Percentiles rank a stretch among this genome's conserved stretches.
These are phyloP conservation scores for Castanospermum australe DNA, from an alignment of 306 rosid species.

Conservation along the genomic window DNA sequence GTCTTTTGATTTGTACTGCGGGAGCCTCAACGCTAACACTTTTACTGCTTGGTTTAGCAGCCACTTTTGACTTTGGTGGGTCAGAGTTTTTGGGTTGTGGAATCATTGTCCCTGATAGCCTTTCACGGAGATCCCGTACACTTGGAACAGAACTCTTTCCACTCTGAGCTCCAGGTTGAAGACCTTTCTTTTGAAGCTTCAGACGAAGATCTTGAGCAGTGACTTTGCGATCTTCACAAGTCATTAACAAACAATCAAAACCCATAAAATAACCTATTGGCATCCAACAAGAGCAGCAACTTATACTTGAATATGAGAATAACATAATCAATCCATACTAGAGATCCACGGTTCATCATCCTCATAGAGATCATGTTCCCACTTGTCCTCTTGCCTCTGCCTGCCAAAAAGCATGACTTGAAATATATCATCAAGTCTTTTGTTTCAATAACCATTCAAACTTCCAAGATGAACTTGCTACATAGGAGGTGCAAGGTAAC, in stretches of 20 bases:
- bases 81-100: constrained; percentile 48
- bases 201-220: constrained; percentile 72
- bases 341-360: constrained; percentile 45
- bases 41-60: constrained; percentile 41
- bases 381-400: constrained; percentile 79
- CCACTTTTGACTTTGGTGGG: constrained; percentile 48
- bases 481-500: background rate
- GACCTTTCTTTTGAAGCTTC: constrained; percentile 75
- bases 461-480: background rate
- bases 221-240: constrained; percentile 52
- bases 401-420: constrained; percentile 37
- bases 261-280: constrained; percentile 26
- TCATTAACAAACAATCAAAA: constrained; percentile 47
- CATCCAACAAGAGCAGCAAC: constrained; percentile 35
- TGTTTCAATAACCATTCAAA: background rate
- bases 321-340: constrained; percentile 51
- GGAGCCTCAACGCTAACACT: constrained; percentile 34
- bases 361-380: constrained; percentile 84
- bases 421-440: constrained; percentile 11
- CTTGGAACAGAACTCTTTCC: constrained; percentile 55
- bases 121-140: constrained; percentile 69
- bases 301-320: constrained; percentile 20
- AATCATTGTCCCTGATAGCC: constrained; percentile 56
- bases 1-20: constrained; percentile 40
- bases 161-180: constrained; percentile 48